These are phyloP conservation scores for Tetrastigma voinierianum DNA, from an alignment of 164 flowering plant genomes.

Conservation along the genomic window DNA sequence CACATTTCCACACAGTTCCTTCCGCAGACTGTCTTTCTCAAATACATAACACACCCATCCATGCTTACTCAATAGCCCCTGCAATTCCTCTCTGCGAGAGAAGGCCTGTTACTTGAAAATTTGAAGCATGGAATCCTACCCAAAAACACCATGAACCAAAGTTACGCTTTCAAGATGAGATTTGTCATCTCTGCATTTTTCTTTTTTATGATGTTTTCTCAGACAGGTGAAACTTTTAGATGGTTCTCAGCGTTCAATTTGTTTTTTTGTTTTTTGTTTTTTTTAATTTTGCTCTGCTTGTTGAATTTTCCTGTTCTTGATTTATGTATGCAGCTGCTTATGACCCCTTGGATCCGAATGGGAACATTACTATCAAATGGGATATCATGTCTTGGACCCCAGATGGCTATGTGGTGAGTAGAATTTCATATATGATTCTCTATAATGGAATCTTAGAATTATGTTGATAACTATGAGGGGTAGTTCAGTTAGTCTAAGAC, in stretches of 20 bases:
- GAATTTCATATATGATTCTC: too few relatives aligned
- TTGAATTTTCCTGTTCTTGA: constrained; percentile 12
- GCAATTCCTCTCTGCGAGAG: not conserved
- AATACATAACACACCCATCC: constrained; percentile 7
- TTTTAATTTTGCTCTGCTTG: not conserved
- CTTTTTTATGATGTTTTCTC: constrained; percentile 26
- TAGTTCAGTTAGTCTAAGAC: too few relatives aligned
- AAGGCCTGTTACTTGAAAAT: not conserved
- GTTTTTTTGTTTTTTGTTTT: too few relatives aligned
- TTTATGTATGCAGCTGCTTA: constrained; percentile 42
- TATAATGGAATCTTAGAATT: too few relatives aligned
- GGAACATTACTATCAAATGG: constrained; percentile 66
- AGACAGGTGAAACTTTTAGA: constrained; percentile 33
- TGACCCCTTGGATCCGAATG: constrained; percentile 69
- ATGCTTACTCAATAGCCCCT: not conserved
- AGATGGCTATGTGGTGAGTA: constrained; percentile 68
- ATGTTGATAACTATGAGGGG: too few relatives aligned
- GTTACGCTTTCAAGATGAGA: constrained; percentile 24
- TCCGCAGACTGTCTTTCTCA: constrained; percentile 14
- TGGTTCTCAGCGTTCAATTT: not conserved
- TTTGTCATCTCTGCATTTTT: constrained; percentile 19
- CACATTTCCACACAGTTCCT: constrained; percentile 2
- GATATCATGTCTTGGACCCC: constrained; percentile 66
- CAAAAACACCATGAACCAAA: constrained; percentile 5
- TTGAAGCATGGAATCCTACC: constrained; percentile 9